These are phyloP conservation scores for Elaeis guineensis DNA, from an alignment of 176 grass and related monocot species.

Conservation along the genomic window DNA sequence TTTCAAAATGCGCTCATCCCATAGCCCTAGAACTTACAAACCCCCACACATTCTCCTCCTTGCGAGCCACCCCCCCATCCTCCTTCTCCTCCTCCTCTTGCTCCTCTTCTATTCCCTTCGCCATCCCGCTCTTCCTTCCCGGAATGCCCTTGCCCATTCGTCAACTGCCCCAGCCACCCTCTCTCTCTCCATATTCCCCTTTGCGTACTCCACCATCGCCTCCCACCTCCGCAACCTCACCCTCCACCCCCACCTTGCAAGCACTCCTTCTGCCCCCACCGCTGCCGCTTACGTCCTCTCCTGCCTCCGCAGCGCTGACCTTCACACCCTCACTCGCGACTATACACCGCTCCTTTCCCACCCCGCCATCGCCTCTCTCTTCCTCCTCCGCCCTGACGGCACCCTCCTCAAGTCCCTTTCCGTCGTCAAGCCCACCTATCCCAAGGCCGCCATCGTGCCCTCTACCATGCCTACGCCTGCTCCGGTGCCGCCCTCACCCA, in stretches of 20 bases:
- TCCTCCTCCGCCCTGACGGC: slow-evolving; percentile 41
- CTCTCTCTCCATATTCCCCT: slow-evolving; percentile 50
- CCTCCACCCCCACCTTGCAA: slow-evolving; percentile 60
- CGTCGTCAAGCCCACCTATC: slow-evolving; percentile 58
- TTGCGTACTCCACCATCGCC: slow-evolving; percentile 58
- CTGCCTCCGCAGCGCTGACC: slow-evolving; percentile 34
- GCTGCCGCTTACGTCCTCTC: slow-evolving; percentile 37
- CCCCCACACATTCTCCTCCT: slow-evolving; percentile 5
- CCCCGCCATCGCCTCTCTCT: slow-evolving; percentile 50
- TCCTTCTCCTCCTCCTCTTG: slow-evolving; percentile 27
- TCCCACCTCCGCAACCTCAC: slow-evolving; percentile 59
- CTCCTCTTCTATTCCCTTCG: slow-evolving; percentile 10
- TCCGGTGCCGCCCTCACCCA: slow-evolving; percentile 42
- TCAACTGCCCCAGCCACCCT: slow-evolving; percentile 4
- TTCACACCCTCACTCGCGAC: slow-evolving; percentile 31
- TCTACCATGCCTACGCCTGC: slow-evolving; percentile 83
- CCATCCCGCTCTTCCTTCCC: not conserved
- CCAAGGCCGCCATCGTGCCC: slow-evolving; percentile 18
- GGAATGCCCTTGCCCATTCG: not conserved
- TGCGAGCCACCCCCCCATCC: slow-evolving; percentile 2
- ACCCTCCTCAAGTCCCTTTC: slow-evolving; percentile 32
- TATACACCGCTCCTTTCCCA: slow-evolving; percentile 74
- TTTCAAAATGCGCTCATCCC: slow-evolving; percentile 27
- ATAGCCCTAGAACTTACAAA: not conserved
- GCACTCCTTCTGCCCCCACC: slow-evolving; percentile 25